Base-by-base conservation (phyloP, 2,329 filamentous ascomycete genomes). In the Cercospora canescens region DNA sequence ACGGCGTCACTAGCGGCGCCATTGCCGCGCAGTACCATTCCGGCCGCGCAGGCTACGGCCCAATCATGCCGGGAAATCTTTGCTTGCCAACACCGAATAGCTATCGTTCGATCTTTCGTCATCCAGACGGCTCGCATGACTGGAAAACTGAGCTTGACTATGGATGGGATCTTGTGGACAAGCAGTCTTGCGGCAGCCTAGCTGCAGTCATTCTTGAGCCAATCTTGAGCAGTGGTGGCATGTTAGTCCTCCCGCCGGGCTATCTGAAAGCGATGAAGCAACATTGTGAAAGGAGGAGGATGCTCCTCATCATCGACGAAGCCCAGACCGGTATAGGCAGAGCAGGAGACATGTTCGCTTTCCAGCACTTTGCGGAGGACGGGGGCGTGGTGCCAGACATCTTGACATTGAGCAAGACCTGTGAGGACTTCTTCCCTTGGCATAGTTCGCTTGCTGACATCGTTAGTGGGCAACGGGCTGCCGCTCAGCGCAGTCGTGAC, bases 121-220 rank as follows among this genome's bases (percentile, higher is more conserved):
- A 84, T 32, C 35, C 83, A 0, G 87, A 90, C 67, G 87, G 87
- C 0, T 82, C 82, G 0, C 87, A 91, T 68, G 88, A 91, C 73
- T 91, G 88, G 88, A 80, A 87, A 69, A 84, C 85, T 0, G 88
- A 91, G 73, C 77, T 91, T 14, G 82, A 87, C 11, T 90, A 85
- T 70, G 87, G 86, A 4, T 90, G 86, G 82, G 79, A 79, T 18
- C 79, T 90, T 76, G 80, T 91, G 21, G 87, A 91, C 67, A 79
- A 82, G 50, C 83, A 86, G 62, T 87, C 83, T 0, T 84, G 82
- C 63, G 88, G 88, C 0, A 89, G 87, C 0, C 80, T 90, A 0
- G 88, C 88, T 0, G 88, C 88, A 0, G 84, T 87, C 34, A 86
- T 90, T 62, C 76, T 89, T 58, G 87, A 90, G 71, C 86, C 85